Evolutionary conservation across 2,329 filamentous ascomycete species (phyloP), one percentile per base, ranked within the genome.

Genomic region (Fusarium austroafricanum): DNA sequence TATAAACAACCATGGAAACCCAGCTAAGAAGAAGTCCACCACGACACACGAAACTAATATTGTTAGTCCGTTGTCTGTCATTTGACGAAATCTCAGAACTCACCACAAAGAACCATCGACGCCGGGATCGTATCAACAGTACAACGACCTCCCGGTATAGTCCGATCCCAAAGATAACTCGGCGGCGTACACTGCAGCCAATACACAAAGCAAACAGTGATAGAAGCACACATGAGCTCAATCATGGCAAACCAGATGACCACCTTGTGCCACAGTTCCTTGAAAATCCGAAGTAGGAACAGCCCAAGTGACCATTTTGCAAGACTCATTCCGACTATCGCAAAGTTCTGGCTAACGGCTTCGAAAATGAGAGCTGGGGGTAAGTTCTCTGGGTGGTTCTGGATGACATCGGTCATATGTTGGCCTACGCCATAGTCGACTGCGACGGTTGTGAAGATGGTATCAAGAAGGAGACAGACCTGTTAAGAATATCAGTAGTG

Each of bases 1-100:
- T 21, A 83, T 77, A 10, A 83, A 75, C 2, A 81, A 73, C 80
- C 82, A 83, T 0, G 82, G 82, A 6, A 83, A 80, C 0, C 75
- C 55, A 44, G 79, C 79, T 9, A 79, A 81, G 49, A 79, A 79
- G 47, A 82, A 79, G 59, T 82, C 80, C 45, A 74, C 71, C 9
- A 79, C 63, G 1, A 79, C 73, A 10, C 72, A 72, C 23, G 71
- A 33, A 21, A 71, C 68, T 71, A 5, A 7, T 2, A 8, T 1
- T 0, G 2, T 72, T 39, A 72, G 60, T 3, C 2, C 6, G 1
- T 8, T 10, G 2, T 2, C 11, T 10, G 2, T 9, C 5, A 26
- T 1, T 1, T 29, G 3, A 2, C 0, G 9, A 0, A 4, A n/a
- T 8, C 9, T 33, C 14, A 12, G 2, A 2, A 46, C 71, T 50